These are phyloP conservation scores for Torulaspora globosa DNA, from an alignment of 1,139 yeast species.

Conservation along the genomic window DNA sequence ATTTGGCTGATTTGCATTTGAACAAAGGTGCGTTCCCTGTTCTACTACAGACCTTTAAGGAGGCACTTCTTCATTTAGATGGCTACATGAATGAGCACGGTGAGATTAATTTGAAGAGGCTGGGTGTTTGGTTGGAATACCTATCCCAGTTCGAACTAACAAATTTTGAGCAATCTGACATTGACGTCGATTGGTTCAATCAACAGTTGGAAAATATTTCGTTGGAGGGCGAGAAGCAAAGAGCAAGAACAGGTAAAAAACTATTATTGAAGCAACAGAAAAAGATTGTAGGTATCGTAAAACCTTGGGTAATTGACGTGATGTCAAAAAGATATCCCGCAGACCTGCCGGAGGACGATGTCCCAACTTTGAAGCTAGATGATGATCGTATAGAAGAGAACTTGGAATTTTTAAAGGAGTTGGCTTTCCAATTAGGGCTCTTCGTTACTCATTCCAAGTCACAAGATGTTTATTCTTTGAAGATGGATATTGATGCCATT, in stretches of 20 bases:
- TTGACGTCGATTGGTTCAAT: constrained; percentile 90
- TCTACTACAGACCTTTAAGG: constrained; percentile 80
- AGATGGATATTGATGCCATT: constrained; percentile 71
- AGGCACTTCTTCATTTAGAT: constrained; percentile 65
- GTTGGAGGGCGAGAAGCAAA: constrained; percentile 62
- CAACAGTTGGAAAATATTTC: constrained; percentile 78
- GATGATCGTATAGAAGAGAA: constrained; percentile 46
- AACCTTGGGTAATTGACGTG: constrained; percentile 63
- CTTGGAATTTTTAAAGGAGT: constrained; percentile 55
- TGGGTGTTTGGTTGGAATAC: constrained; percentile 68
- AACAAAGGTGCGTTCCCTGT: constrained; percentile 96
- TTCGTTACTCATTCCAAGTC: constrained; percentile 59
- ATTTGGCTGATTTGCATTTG: constrained; percentile 86
- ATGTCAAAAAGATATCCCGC: constrained; percentile 36
- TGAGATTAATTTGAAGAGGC: constrained; percentile 65
- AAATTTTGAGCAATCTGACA: constrained; percentile 69
- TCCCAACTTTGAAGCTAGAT: constrained; percentile 49
- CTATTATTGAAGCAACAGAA: constrained; percentile 70
- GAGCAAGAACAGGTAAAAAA: constrained; percentile 62
- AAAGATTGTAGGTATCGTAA: constrained; percentile 50
- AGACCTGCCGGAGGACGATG: constrained; percentile 41
- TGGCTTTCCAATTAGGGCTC: constrained; percentile 65
- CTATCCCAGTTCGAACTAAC: constrained; percentile 72
- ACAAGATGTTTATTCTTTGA: constrained; percentile 50
- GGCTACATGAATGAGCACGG: constrained; percentile 87